Evolutionary conservation across 805 yeast species (phyloP), one percentile per base, ranked within the genome.

Genomic region (Ogataea haglerorum): DNA sequence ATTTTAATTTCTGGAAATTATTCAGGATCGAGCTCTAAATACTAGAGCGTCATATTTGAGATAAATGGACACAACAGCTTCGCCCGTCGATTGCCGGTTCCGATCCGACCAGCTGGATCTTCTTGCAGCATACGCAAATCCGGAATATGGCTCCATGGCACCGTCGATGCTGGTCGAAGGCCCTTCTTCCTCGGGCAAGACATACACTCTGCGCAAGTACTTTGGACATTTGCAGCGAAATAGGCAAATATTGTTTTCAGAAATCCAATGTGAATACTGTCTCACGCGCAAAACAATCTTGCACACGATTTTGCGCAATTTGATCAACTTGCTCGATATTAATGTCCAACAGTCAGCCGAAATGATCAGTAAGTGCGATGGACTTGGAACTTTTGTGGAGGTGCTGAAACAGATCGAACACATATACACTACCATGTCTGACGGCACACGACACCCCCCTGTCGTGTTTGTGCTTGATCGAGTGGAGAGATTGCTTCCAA

Each of bases 381-480:
- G 60, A 13, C 56, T 73, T 33, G 52, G 67, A 17, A 63, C 60
- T 22, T 73, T 75, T 42, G 53, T 67, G 6, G 63, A 62, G 35
- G 61, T 69, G 12, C 45, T 75, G 34, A 72, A 70, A 48, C 69
- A 58, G 43, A 60, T 73, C 9, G 18, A 49, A 6, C 36, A 39
- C 24, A 35, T 42, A 30, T 27, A 40, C 23, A 30, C 36, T 13
- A 30, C 40, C 34, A 10, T 8, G 14, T n/a, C 3, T 34, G 8
- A 10, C 10, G 25, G 25, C 34, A 18, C 22, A 3, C 21, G 21
- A 29, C 41, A 27, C 10, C 59, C 57, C 8, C 73, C 65, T 3
- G 69, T 72, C 32, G 65, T 75, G 7, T 51, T 76, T 30, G 72
- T 76, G 2, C 55, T 76, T 10, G 80, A 76, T 48, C 54, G 68